Evolutionary conservation across 371 early-diverging fungal genomes (phyloP), one percentile per base, ranked within the genome.

Genomic region (Actinomortierella ambigua): DNA sequence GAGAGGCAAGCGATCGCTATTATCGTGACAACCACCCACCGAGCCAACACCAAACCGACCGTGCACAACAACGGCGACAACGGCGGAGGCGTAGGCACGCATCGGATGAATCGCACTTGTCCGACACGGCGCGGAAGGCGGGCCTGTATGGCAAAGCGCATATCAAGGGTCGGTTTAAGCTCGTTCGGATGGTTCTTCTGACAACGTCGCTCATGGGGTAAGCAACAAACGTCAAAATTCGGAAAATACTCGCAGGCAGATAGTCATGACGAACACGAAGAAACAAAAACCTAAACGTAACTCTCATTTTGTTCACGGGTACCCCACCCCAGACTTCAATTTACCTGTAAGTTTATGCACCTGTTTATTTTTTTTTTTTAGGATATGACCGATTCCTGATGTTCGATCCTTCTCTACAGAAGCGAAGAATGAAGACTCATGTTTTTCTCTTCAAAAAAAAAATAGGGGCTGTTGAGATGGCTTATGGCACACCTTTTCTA

Each of bases 401-500:
- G n/a, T n/a, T n/a, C n/a, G n/a, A n/a, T n/a, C n/a, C n/a, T n/a
- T n/a, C n/a, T n/a, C n/a, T n/a, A n/a, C n/a, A n/a, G n/a, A n/a
- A n/a, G n/a, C n/a, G n/a, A 34, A 34, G 34, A 34, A 34, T 34
- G 34, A 6, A 34, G 27, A 28, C 27, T 51, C 14, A 20, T n/a
- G 51, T 9, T n/a, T 40, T 18, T 34, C 28, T 3, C 6, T 17
- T 20, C 39, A 8, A 29, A 54, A 20, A 23, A 26, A 9, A 7
- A 18, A 6, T 50, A 73, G 73, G 73, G 73, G 66, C 73, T 44
- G 58, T 73, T 15, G 73, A 73, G 47, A 73, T 66, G 73, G 73
- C 73, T 0, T 73, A 73, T 46, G 98, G 98, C 29, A 95, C 98
- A 5, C 96, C 96, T 0, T 95, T 93, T 69, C 78, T 98, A 34